Evolutionary conservation across 129 eudicot genomes (phyloP).

Genomic region (Chrysanthemum makinoi): DNA sequence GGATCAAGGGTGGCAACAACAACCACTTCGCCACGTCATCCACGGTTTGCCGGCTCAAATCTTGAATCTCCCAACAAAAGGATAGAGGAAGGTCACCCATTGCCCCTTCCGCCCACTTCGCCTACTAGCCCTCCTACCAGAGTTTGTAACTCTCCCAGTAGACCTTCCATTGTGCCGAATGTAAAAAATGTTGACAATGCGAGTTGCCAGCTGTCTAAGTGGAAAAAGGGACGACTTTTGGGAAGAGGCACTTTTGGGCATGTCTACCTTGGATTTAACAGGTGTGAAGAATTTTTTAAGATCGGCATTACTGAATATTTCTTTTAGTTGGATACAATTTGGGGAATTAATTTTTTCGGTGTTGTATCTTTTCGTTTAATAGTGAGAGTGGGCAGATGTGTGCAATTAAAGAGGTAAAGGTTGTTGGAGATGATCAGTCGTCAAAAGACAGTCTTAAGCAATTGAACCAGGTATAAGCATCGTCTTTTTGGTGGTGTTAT

Average conservation of each 20-base stretch:
- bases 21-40: constrained; percentile 72
- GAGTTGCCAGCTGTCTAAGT: constrained; percentile 45
- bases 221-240: constrained; percentile 86
- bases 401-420: constrained; percentile 83
- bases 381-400: constrained; percentile 96
- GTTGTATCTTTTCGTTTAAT: constrained; percentile 18
- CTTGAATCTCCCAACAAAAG: constrained; percentile 61
- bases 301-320: neutral
- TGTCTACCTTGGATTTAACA: constrained; percentile 86
- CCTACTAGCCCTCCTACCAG: constrained; percentile 22
- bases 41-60: constrained; percentile 49
- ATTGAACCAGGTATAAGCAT: constrained; percentile 67
- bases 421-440: constrained; percentile 64
- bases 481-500: neutral
- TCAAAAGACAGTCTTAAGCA: constrained; percentile 87
- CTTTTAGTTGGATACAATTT: neutral
- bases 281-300: constrained; percentile 32
- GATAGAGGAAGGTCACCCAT: constrained; percentile 56
- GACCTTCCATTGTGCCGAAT: constrained; percentile 50
- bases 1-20: constrained; percentile 51
- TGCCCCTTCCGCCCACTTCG: constrained; percentile 67
- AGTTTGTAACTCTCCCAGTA: constrained; percentile 37
- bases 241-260: constrained; percentile 98
- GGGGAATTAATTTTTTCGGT: constrained; percentile 13
- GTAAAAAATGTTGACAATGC: constrained; percentile 52